Percentiles rank a stretch among this genome's conserved stretches.
Conservation (phyloP, 305 asterid species). For the Fraxinus xanthoxyloides region DNA sequence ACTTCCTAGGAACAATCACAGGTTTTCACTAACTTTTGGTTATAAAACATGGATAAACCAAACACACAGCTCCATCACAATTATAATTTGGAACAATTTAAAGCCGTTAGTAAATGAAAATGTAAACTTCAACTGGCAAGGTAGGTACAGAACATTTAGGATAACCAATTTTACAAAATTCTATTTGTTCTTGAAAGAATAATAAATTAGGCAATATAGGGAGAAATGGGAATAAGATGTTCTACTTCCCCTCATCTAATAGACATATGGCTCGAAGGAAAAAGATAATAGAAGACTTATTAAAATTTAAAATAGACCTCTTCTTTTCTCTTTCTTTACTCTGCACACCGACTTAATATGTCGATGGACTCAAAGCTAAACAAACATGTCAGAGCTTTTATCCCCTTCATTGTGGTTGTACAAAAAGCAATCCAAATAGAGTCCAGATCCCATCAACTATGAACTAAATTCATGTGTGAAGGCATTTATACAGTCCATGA, state of each 20-base stretch:
- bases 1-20: neutral
- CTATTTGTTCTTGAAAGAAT: neutral
- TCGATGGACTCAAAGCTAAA: neutral
- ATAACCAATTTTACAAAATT: neutral
- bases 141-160: neutral
- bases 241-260: slow-evolving; percentile 1
- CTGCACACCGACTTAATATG: neutral
- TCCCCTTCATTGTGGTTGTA: neutral
- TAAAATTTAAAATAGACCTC: slow-evolving; percentile 2
- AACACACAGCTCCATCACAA: neutral
- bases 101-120: neutral
- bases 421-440: neutral
- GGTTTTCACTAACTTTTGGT: neutral
- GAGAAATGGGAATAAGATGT: neutral
- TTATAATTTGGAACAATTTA: neutral
- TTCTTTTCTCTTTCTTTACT: slow-evolving; percentile 8
- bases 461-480: neutral
- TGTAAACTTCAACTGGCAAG: neutral
- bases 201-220: neutral
- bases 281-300: neutral
- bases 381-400: neutral
- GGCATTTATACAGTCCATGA: slow-evolving; percentile 9
- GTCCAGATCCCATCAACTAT: neutral
- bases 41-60: slow-evolving; percentile 10
- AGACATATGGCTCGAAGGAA: neutral